Percentiles rank a stretch among this genome's conserved stretches.
Conservation (phyloP, 306 rosid genomes). For the Pyrus pyrifolia region DNA sequence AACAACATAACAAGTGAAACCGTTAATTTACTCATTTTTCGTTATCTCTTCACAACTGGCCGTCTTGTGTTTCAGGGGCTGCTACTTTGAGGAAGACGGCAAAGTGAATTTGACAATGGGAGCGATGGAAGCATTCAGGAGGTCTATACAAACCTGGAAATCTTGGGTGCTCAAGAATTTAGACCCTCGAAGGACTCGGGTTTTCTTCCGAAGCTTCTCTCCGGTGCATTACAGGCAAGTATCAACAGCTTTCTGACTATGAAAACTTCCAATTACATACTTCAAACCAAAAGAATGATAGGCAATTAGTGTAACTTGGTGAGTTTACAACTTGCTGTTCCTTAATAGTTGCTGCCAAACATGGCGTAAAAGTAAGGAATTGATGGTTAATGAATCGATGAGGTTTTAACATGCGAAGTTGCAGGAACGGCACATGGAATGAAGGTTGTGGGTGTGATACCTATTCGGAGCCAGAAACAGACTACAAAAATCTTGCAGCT, state of each 20-base stretch:
- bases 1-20: not conserved
- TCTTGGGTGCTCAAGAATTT: slow-evolving; percentile 52
- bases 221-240: slow-evolving; percentile 78
- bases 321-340: not conserved
- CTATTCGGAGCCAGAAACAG: slow-evolving; percentile 48
- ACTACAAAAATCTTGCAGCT: slow-evolving; percentile 35
- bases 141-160: slow-evolving; percentile 72
- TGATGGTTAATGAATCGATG: not conserved
- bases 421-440: slow-evolving; percentile 82
- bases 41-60: not conserved
- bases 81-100: slow-evolving; percentile 65
- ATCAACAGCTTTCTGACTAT: not conserved
- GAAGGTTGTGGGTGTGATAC: slow-evolving; percentile 59
- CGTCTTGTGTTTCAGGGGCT: slow-evolving; percentile 44
- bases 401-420: slow-evolving; percentile 16
- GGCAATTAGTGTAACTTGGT: not conserved
- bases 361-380: not conserved
- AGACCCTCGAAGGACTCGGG: slow-evolving; percentile 36
- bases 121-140: slow-evolving; percentile 59
- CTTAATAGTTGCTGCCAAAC: not conserved
- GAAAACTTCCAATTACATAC: not conserved
- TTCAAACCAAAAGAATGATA: not conserved
- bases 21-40: not conserved
- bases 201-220: slow-evolving; percentile 80
- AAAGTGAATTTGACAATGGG: slow-evolving; percentile 51